Evolutionary conservation across 768 basidiomycete genomes (phyloP), one percentile per base, ranked within the genome.

Genomic region (Lyophyllum decastes): DNA sequence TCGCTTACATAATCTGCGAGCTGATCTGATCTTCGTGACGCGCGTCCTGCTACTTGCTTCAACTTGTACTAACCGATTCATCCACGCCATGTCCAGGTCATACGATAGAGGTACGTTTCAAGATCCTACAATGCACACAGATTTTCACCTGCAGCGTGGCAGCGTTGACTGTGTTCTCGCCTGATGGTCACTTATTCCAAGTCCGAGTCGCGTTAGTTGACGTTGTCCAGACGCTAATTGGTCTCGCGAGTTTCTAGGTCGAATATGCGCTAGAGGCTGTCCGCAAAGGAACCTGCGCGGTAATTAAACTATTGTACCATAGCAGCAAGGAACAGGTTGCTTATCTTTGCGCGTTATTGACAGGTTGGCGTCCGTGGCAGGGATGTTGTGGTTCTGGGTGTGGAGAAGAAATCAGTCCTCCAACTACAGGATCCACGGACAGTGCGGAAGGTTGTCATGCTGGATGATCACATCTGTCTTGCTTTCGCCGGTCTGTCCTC

Each of bases 231-330:
- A 21, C 59, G 43, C 49, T 61, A 35, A 63, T 35, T 51, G 53
- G 60, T 64, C 50, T 67, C 60, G 60, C 68, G 35, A 62, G 68
- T 25, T 59, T 58, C 49, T 74, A 98, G 95, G 97, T 99, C 64
- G 97, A 99, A 77, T 99, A 99, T 73, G 97, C 97, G 12, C 78
- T 89, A n/a, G 97, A 99, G 75, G 97, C 97, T 54, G 97, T 98
- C 54, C 80, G 93, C 67, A 93, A 95, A 72, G 97, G 97, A 44
- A 98, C 97, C 12, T 98, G 95, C 73, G 96, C 95, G 58, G 97
- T 98, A 70, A 67, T 84, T 58, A 27, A 49, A 50, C 54, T 40
- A 34, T 35, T 48, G n/a, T 40, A 14, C 21, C 12, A 46, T 41
- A 41, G 2, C 33, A 65, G 26, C 67, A 48, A 17, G 51, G 16